Conservation (phyloP, 202 grass and related monocot genomes). For the Elaeis oleifera region DNA sequence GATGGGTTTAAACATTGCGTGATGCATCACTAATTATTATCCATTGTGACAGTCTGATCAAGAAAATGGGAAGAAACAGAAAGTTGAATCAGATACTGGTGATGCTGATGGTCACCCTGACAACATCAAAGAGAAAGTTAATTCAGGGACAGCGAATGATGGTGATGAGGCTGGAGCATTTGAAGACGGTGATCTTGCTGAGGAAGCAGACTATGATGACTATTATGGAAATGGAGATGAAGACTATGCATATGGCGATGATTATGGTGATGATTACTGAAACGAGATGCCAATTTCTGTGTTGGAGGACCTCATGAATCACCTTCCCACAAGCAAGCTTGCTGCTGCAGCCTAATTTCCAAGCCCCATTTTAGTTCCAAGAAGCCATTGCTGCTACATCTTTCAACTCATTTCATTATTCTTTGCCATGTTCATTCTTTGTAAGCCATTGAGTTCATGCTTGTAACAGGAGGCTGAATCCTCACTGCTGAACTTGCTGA, state of each 20-base stretch:
- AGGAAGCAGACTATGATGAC: slow-evolving; percentile 6
- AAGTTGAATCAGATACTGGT: not conserved
- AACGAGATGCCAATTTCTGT: no score
- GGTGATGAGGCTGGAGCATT: not conserved
- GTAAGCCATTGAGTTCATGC: no score
- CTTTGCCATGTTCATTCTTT: no score
- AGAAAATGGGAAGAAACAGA: slow-evolving; percentile 3
- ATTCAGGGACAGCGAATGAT: not conserved
- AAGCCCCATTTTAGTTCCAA: no score
- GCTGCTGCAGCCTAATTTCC: no score
- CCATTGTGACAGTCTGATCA: not conserved
- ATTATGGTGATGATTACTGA: slow-evolving; percentile 1
- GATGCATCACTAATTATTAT: not conserved
- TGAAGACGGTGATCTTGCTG: slow-evolving; percentile 3
- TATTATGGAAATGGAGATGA: slow-evolving; percentile 4
- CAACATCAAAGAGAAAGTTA: not conserved
- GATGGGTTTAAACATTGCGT: no score
- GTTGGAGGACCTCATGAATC: no score
- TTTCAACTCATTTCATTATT: no score
- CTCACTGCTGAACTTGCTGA: no score
- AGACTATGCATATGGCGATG: slow-evolving; percentile 1
- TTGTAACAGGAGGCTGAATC: no score
- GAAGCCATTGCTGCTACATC: no score
- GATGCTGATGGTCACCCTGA: not conserved
- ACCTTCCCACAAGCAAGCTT: no score